Percentiles rank a stretch among this genome's conserved stretches.
Conservation (phyloP, 2,329 filamentous ascomycete genomes). For the Capronia americana region DNA sequence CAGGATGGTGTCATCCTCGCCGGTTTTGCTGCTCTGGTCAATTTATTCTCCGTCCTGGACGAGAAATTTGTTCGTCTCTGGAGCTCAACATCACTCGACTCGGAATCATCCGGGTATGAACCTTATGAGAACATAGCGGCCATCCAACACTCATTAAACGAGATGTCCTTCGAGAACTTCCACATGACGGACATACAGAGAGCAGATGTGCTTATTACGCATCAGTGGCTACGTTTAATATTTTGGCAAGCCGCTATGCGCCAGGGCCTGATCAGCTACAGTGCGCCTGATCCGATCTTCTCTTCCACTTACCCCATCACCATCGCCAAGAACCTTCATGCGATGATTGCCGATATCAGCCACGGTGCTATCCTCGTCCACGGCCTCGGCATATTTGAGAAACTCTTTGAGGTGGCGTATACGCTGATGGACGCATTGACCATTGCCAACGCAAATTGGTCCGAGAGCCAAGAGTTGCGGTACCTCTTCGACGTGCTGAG, state of each 20-base stretch:
- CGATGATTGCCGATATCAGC: constrained; percentile 28
- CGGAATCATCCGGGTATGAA: constrained; percentile 18
- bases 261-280: constrained; percentile 68
- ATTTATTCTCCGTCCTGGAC: constrained; percentile 39
- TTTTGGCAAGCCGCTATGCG: constrained; percentile 74
- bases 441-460: constrained; percentile 38
- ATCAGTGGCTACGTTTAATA: constrained; percentile 74
- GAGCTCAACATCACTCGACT: constrained; percentile 31
- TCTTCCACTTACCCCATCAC: constrained; percentile 69
- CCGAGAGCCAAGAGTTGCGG: constrained; percentile 35
- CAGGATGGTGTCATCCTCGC: constrained; percentile 38
- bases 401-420: constrained; percentile 38
- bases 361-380: constrained; percentile 38
- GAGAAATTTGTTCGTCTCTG: constrained; percentile 40
- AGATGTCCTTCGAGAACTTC: constrained; percentile 35
- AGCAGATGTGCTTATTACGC: constrained; percentile 70
- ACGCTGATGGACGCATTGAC: constrained; percentile 41
- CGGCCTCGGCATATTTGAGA: constrained; percentile 40
- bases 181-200: constrained; percentile 68
- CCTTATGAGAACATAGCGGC: constrained; percentile 37
- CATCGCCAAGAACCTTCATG: constrained; percentile 64
- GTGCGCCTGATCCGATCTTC: constrained; percentile 63
- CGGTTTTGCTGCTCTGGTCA: constrained; percentile 37
- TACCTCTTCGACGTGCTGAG: constrained; percentile 38
- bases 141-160: constrained; percentile 38